Base-by-base conservation (phyloP, 2,329 filamentous ascomycete genomes). In the Ascosphaera aggregata region DNA sequence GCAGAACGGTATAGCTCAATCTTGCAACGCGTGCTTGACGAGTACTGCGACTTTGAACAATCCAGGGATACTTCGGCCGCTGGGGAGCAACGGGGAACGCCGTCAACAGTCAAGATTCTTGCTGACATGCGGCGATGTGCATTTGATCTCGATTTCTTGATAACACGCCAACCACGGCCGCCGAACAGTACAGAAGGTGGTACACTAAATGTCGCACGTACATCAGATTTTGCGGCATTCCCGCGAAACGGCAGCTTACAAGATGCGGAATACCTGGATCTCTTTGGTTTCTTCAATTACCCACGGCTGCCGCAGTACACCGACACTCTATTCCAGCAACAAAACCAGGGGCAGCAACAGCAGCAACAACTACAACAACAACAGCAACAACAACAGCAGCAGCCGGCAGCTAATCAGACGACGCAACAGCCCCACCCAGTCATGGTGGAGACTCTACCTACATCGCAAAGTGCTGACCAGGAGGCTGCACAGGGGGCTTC, bases 251-350 rank as follows among this genome's bases (percentile, higher is more conserved):
- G 80, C 1, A 78, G 73, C 8, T 70, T 78, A 1, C 81, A 89
- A 47, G 82, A 92, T 50, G 63, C 93, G 2, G 85, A 92, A 53
- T 92, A 91, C 52, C 63, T 93, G 2, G 84, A 93, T 48, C 80
- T 93, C 0, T 93, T 94, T 53, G 81, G 89, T 48, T 93, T 91
- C 52, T 94, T 93, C 64, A 93, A 93, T 52, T 73, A 91, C 41
- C 85, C 85, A 1, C 65, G 82, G 15, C 60, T 93, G 18, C 68
- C 69, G 56, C 60, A 16, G 41, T 51, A 3, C 34, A 18, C 18
- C 34, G 34, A 35, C 16, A 16, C 5, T 15, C 34, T 35, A 16
- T 49, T 56, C 4, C 50, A 51, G n/a, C 39, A 38, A 13, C 11
- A 11, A 7, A 27, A 35, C 7, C n/a, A 35, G 34, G 5, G 18